A percentile compares a stretch with the other conserved stretches of the same genome.
Evolutionary conservation across 2,329 filamentous ascomycete genomes (phyloP).

Genomic region (Diaporthe eres): DNA sequence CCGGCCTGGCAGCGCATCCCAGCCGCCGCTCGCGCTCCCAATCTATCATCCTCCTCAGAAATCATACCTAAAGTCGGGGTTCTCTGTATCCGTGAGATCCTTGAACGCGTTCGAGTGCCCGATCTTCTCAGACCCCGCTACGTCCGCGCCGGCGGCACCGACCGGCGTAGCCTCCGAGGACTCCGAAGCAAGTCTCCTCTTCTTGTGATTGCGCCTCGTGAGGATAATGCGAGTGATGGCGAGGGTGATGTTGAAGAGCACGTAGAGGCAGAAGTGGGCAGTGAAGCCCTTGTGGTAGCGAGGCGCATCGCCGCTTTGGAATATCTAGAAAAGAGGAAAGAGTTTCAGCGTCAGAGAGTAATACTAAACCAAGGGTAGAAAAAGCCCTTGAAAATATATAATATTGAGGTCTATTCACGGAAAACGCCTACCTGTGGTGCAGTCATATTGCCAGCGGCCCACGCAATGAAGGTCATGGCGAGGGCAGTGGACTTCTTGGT

Average conservation of each 20-base stretch:
- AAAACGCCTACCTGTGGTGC: constrained; percentile 50
- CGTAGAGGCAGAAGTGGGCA: constrained; percentile 53
- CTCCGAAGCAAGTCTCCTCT: constrained; percentile 39
- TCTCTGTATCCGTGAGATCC: constrained; percentile 44
- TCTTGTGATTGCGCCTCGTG: constrained; percentile 44
- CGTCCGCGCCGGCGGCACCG: neutral
- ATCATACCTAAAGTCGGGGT: constrained; percentile 43
- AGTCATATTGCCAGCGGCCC: constrained; percentile 58
- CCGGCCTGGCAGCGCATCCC: no score
- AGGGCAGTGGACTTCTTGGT: constrained; percentile 60
- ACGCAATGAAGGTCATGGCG: constrained; percentile 57
- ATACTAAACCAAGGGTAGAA: no score
- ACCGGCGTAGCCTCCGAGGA: neutral
- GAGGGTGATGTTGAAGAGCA: constrained; percentile 51
- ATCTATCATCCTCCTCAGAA: neutral
- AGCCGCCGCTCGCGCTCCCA: no score
- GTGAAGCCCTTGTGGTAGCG: constrained; percentile 51
- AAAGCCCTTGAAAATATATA: no score
- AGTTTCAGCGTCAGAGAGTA: neutral
- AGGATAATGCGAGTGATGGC: constrained; percentile 46
- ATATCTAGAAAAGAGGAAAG: constrained; percentile 39
- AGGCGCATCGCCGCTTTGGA: constrained; percentile 42
- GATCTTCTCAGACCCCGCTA: constrained; percentile 39
- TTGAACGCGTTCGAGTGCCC: constrained; percentile 43
- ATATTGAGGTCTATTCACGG: no score